A percentile compares a stretch with the other conserved stretches of the same genome.
Evolutionary conservation across 495 filamentous ascomycete genomes (phyloP).

Genomic region (Aspergillus wentii): DNA sequence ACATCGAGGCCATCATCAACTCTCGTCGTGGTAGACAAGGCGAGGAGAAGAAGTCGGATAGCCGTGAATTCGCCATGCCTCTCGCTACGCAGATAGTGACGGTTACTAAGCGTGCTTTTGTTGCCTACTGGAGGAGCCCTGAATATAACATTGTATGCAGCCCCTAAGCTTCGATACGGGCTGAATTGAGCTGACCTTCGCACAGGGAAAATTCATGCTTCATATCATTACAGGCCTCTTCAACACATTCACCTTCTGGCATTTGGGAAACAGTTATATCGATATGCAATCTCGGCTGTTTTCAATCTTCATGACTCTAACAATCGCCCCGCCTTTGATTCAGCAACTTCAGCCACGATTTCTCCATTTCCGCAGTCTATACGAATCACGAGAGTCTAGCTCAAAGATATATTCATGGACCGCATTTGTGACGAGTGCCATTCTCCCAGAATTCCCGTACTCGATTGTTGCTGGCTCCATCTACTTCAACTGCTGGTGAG

Average conservation of each 20-base stretch:
- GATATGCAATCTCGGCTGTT: conserved; percentile 65
- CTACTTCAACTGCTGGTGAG: conserved; percentile 57
- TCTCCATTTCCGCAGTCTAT: conserved; percentile 42
- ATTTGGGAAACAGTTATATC: conserved; percentile 49
- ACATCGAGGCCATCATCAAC: conserved; percentile 42
- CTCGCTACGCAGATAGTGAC: conserved; percentile 44
- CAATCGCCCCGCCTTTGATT: conserved; percentile 56
- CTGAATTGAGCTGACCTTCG: conserved; percentile 3
- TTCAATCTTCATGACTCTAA: conserved; percentile 68
- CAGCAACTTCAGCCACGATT: conserved; percentile 53
- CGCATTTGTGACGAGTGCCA: conserved; percentile 42
- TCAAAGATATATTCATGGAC: conserved; percentile 51
- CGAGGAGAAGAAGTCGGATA: conserved; percentile 30
- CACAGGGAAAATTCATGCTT: conserved; percentile 52
- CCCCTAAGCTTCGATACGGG: neutral
- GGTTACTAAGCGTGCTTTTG: conserved; percentile 48
- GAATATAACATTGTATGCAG: conserved; percentile 47
- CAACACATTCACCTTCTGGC: conserved; percentile 62
- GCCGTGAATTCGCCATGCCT: conserved; percentile 58
- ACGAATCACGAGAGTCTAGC: conserved; percentile 43
- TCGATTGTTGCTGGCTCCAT: conserved; percentile 45
- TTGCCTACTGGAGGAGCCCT: conserved; percentile 57
- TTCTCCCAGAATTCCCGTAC: conserved; percentile 50
- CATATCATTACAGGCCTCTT: conserved; percentile 63
- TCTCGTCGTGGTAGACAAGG: conserved; percentile 25